These are phyloP conservation scores for Boletus bicolor DNA, from an alignment of 768 basidiomycete species.

Conservation along the genomic window DNA sequence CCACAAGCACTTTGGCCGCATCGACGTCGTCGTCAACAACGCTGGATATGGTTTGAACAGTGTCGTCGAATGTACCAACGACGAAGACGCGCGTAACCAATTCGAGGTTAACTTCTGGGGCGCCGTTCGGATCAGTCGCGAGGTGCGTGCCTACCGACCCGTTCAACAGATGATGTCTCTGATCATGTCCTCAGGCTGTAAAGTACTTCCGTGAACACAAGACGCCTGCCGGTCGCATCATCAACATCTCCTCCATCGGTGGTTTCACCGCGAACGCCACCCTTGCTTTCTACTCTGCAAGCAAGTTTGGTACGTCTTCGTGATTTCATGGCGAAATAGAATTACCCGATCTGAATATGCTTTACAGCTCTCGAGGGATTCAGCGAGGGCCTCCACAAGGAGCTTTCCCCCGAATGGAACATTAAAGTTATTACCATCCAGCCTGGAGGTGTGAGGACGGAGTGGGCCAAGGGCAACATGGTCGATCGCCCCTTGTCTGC, in stretches of 20 bases:
- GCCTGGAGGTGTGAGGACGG: constrained; percentile 21
- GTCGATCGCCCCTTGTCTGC: constrained; percentile 13
- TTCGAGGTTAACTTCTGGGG: constrained; percentile 37
- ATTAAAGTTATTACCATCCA: constrained; percentile 24
- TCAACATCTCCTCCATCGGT: constrained; percentile 21
- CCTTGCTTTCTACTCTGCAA: constrained; percentile 20
- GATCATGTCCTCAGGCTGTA: constrained; percentile 15
- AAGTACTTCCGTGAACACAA: constrained; percentile 32
- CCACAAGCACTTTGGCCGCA: constrained; percentile 26
- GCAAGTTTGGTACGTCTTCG: constrained; percentile 21
- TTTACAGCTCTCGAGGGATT: constrained; percentile 27
- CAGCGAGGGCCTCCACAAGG: constrained; percentile 21
- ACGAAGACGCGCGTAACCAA: constrained; percentile 25
- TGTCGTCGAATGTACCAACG: constrained; percentile 27
- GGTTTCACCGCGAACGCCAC: constrained; percentile 19
- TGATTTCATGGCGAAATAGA: too few relatives aligned
- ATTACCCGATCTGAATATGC: neutral
- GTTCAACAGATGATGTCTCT: neutral
- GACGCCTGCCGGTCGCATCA: constrained; percentile 18
- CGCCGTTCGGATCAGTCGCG: constrained; percentile 20
- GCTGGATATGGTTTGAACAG: constrained; percentile 24
- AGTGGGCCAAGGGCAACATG: constrained; percentile 21
- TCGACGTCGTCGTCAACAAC: constrained; percentile 36
- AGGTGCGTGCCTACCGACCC: constrained; percentile 6
- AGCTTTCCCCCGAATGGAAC: constrained; percentile 26